Evolutionary conservation across 768 basidiomycete species (phyloP), one percentile per base, ranked within the genome.

Genomic region (Suillus spraguei): DNA sequence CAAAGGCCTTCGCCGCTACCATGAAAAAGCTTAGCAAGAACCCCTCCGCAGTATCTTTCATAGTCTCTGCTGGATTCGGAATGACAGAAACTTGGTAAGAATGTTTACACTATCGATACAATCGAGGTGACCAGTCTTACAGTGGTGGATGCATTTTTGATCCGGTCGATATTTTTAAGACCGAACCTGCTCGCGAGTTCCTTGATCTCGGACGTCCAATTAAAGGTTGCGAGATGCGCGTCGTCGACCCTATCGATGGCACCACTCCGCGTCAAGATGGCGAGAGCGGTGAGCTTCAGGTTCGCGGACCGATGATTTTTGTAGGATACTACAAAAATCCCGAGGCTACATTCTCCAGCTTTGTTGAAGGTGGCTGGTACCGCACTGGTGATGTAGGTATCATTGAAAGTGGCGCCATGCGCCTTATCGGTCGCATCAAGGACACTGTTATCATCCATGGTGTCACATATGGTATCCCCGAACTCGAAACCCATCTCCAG

Each of bases 381-480:
- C 81, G 80, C 65, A 87, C 86, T 22, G 87, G 87, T 2, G 87
- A 88, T 66, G 71, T 83, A 10, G 84, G 80, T 5, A 68, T 75
- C 36, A 67, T 83, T 10, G 64, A 71, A 39, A 67, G 71, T 10
- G 73, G 76, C 16, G 72, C 69, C 61, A 70, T 82, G 60, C 72
- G 71, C 49, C 67, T 81, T 38, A 69, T 76, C 42, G 76, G 78
- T 2, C 71, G 79, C 56, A 77, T 79, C 64, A 80, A 80, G 66
- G 77, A 79, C 56, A 73, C 70, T 32, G 65, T 80, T 65, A 78
- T 78, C 58, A 76, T 80, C 63, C 78, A 80, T 63, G 78, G 79
- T 36, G 74, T 77, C 61, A 75, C 78, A 38, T 73, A 79, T 64
- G 72, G 71, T 24, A 76, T 75, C 44, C 71, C 76, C 28, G 72